phyloP scores from a whole-genome alignment of 1,284 basidiomycete genomes.

The Trichosporon sp. region DNA sequence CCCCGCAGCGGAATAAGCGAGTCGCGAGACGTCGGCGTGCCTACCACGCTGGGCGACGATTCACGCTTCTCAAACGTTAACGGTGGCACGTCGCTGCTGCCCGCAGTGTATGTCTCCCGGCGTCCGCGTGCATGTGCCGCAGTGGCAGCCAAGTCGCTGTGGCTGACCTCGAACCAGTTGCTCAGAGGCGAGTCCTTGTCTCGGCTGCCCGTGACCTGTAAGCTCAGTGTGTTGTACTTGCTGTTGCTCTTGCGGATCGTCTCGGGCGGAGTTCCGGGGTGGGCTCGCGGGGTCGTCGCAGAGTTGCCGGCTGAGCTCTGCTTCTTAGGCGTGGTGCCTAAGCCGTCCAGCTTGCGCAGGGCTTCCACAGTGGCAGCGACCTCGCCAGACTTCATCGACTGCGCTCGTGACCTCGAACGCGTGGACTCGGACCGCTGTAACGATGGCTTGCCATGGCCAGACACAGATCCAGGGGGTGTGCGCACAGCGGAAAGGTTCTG shows the following conservation, averaged over 20 bases:
- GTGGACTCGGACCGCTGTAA: conserved; percentile 15
- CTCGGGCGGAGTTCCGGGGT: conserved; percentile 62
- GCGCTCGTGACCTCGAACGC: conserved; percentile 11
- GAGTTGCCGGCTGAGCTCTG: conserved; percentile 9
- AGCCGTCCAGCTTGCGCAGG: conserved; percentile 85
- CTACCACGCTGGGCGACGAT: conserved; percentile 79
- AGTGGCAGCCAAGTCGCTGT: neutral
- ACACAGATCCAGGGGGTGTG: conserved; percentile 26
- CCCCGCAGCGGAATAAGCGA: conserved; percentile 54
- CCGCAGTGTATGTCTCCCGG: conserved; percentile 1
- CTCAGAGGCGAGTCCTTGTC: conserved; percentile 29
- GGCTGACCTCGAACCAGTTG: conserved; percentile 32
- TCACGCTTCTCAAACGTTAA: conserved; percentile 59
- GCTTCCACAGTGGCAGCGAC: conserved; percentile 86
- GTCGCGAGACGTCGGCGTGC: conserved; percentile 45
- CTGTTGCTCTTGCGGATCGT: conserved; percentile 2
- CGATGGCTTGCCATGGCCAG: conserved; percentile 28
- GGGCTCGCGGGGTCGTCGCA: conserved; percentile 39
- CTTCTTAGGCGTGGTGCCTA: conserved; percentile 64
- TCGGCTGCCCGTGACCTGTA: neutral
- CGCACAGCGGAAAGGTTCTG: conserved; percentile 46
- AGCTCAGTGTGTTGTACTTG: conserved; percentile 11
- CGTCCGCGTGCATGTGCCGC: neutral
- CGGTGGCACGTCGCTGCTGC: conserved; percentile 13
- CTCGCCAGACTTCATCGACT: conserved; percentile 24